phyloP scores from a whole-genome alignment of 1,284 basidiomycete species.

The Trametes polyzona region DNA sequence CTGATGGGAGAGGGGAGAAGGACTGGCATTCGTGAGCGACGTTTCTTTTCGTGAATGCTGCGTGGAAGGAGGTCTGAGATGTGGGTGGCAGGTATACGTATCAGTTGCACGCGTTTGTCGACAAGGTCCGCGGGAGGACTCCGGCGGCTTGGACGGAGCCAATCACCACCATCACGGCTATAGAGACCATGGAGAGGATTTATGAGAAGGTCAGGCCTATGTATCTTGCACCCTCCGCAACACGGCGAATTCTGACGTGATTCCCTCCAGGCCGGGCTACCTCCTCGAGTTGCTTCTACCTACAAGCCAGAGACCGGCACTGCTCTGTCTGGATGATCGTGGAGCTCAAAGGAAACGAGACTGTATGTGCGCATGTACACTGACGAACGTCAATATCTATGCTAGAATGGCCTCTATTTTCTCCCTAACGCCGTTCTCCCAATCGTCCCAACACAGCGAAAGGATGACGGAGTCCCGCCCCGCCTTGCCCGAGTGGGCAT shows the following conservation, averaged over 20 bases:
- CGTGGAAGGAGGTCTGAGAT: too few relatives aligned
- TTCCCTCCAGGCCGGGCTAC: background rate
- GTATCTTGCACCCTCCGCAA: too few relatives aligned
- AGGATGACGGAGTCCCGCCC: conserved; percentile 55
- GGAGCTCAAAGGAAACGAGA: too few relatives aligned
- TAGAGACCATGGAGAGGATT: conserved; percentile 57
- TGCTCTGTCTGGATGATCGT: too few relatives aligned
- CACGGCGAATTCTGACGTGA: background rate
- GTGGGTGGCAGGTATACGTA: too few relatives aligned
- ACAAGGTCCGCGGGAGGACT: conserved; percentile 52
- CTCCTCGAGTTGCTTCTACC: background rate
- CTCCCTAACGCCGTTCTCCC: conserved; percentile 55
- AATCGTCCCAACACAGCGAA: conserved; percentile 65
- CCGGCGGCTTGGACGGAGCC: conserved; percentile 54
- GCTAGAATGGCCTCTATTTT: conserved; percentile 34
- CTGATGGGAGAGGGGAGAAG: conserved; percentile 27
- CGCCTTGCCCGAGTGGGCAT: conserved; percentile 38
- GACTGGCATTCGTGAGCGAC: background rate
- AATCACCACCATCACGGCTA: conserved; percentile 53
- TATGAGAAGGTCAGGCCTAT: too few relatives aligned
- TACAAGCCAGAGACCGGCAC: background rate
- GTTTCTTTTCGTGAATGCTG: background rate
- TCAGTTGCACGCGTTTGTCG: conserved; percentile 62
- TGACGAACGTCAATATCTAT: too few relatives aligned
- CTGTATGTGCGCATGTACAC: too few relatives aligned